Percentiles rank a stretch among this genome's conserved stretches.
These are phyloP conservation scores for Cephaloascus fragrans DNA, from an alignment of 805 yeast species.

Conservation along the genomic window DNA sequence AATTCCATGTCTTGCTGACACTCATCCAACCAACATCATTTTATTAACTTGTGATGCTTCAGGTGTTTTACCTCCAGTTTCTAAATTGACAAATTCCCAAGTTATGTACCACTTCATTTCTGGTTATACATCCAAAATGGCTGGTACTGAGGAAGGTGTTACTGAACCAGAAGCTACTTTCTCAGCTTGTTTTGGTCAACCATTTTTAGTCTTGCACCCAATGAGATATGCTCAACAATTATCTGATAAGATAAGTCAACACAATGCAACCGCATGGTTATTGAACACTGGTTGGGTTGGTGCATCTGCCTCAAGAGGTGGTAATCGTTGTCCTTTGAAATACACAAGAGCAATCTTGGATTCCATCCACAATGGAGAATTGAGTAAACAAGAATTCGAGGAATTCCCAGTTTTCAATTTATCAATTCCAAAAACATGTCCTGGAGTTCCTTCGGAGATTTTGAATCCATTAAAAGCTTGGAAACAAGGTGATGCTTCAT, in stretches of 20 bases:
- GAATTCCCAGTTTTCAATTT: slow-evolving; percentile 79
- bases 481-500: slow-evolving; percentile 37
- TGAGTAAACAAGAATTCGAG: slow-evolving; percentile 74
- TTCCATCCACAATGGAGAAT: slow-evolving; percentile 86
- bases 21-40: slow-evolving; percentile 88
- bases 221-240: slow-evolving; percentile 96
- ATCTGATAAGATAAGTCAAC: slow-evolving; percentile 82
- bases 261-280: slow-evolving; percentile 91
- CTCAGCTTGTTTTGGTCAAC: slow-evolving; percentile 99
- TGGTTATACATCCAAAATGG: slow-evolving; percentile 98
- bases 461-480: slow-evolving; percentile 83
- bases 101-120: slow-evolving; percentile 98
- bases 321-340: slow-evolving; percentile 94
- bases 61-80: slow-evolving; percentile 96
- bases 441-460: slow-evolving; percentile 74
- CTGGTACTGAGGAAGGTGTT: slow-evolving; percentile 98
- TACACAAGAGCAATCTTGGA: slow-evolving; percentile 95
- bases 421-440: slow-evolving; percentile 73
- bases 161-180: slow-evolving; percentile 97
- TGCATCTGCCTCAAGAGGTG: slow-evolving; percentile 83
- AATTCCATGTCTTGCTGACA: slow-evolving; percentile 85
- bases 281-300: slow-evolving; percentile 99
- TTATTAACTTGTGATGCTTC: slow-evolving; percentile 95
- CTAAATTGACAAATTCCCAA: slow-evolving; percentile 86
- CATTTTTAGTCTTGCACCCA: slow-evolving; percentile 96